Base-by-base conservation (phyloP, 2,329 filamentous ascomycete genomes). In the Gremmenia infestans region DNA sequence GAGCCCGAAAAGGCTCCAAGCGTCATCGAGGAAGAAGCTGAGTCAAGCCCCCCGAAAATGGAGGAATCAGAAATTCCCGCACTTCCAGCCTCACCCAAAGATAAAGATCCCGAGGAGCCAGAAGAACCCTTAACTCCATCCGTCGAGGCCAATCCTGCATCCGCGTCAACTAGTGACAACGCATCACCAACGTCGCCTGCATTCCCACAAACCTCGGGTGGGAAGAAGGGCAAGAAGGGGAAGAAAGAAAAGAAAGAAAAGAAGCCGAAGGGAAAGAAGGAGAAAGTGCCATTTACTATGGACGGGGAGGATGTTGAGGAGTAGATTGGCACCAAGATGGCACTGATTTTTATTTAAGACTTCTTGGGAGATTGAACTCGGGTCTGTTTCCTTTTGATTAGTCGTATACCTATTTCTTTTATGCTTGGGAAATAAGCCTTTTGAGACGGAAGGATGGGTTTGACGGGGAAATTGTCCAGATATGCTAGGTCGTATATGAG, bases 201-300 rank as follows among this genome's bases (percentile, higher is more conserved):
- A 15, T 56, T 51, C 45, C 54, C 52, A 25, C 46, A 6, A 12
- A 28, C 22, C 50, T 54, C 48, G 3, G 47, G 46, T 32, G 53
- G 53, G 25, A 60, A 58, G 40, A 58, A 55, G 23, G 60, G 60
- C 2, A 60, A 60, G 53, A 62, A 63, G 23, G 54, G 48, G 3
- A 60, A 59, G 54, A 62, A 60, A 36, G 55, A 50, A 12, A 57
- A 61, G 45, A 56, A 53, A 17, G 50, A 45, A 15, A 57, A 54
- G 40, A 43, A 53, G 36, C 32, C 43, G 36, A 58, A 59, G 51
- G 56, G 48, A n/a, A 58, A 57, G 58, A 60, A 57, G 22, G 52
- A 57, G 48, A 55, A 50, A 42, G 56, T 59, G 14, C 51, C 45
- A 11, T 59, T 56, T 40, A 46, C 15, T 4, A 47, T 56, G 48